Base-by-base conservation (phyloP, 495 filamentous ascomycete genomes). In the Monascus purpureus region DNA sequence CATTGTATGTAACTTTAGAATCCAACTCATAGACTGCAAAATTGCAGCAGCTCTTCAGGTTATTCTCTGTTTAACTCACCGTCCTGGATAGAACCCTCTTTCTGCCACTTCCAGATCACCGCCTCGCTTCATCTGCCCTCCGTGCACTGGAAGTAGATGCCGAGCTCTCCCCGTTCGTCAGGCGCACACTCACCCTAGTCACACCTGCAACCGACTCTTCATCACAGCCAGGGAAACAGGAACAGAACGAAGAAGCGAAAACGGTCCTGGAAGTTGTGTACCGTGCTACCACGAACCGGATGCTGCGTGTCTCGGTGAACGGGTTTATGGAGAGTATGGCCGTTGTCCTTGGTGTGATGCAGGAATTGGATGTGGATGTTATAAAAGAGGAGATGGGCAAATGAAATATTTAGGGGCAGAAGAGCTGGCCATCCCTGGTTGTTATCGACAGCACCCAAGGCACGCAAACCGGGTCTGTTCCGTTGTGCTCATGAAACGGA, bases 281-380 rank as follows among this genome's bases (percentile, higher is more conserved):
- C 61, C 72, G 68, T 29, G 90, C 90, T 0, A 86, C 84, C 0
- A 96, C 90, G 11, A 90, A 93, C 41, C 76, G 90, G 35, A 95
- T 95, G 92, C 67, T 97, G 40, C 76, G 90, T 11, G 90, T 97
- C 7, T 84, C 90, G 9, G 88, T 94, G 41, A 97, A 97, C 58
- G 85, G 88, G n/a, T 93, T 93, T 47, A 84, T 96, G 66, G 90
- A 96, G 39, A 92, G 81, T 41, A 43, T 95, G 17, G 72, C 75
- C 7, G 72, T 93, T 22, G 74, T 95, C 0, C 50, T 96, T 27
- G 78, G 79, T 19, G 77, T 90, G 0, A 92, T 92, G 77, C 71
- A 78, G 45, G 81, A 93, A 53, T 50, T 96, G 37, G 90, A 96
- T 59, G 69, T 80, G 12, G 90, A 95, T 63, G 78, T 87, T 6